phyloP scores from a whole-genome alignment of 2,329 filamentous ascomycete genomes.

The Calonectria pauciramosa region DNA sequence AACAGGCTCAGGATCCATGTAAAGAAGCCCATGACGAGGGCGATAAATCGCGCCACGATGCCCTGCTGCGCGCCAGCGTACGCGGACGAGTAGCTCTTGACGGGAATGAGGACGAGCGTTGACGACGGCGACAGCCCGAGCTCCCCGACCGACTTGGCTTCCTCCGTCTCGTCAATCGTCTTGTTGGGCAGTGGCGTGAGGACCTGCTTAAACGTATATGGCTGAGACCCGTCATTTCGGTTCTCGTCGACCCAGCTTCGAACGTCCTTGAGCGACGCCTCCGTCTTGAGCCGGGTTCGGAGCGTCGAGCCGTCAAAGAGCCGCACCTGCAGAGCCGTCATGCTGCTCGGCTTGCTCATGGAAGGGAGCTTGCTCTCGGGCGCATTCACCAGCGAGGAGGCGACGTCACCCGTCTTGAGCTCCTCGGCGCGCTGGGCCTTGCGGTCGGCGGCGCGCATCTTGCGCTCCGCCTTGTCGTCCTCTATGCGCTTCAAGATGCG shows the following conservation, averaged over 20 bases:
- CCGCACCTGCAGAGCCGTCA: constrained; percentile 78
- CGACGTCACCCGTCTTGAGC: constrained; percentile 47
- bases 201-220: constrained; percentile 89
- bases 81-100: constrained; percentile 62
- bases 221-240: constrained; percentile 67
- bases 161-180: constrained; percentile 81
- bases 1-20: constrained; percentile 53
- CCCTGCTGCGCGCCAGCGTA: constrained; percentile 51
- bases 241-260: constrained; percentile 82
- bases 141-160: constrained; percentile 75
- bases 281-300: constrained; percentile 77
- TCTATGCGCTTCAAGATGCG: constrained; percentile 82
- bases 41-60: constrained; percentile 48
- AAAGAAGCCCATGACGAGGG: constrained; percentile 50
- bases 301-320: constrained; percentile 88
- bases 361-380: constrained; percentile 50
- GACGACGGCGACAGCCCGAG: constrained; percentile 83
- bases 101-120: constrained; percentile 85
- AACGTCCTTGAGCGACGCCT: constrained; percentile 76
- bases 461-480: constrained; percentile 79
- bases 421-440: constrained; percentile 47
- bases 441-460: constrained; percentile 65
- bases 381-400: constrained; percentile 47
- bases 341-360: constrained; percentile 45
- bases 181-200: constrained; percentile 83